phyloP scores from a whole-genome alignment of 805 yeast genomes.

The Sugiyamaella americana region DNA sequence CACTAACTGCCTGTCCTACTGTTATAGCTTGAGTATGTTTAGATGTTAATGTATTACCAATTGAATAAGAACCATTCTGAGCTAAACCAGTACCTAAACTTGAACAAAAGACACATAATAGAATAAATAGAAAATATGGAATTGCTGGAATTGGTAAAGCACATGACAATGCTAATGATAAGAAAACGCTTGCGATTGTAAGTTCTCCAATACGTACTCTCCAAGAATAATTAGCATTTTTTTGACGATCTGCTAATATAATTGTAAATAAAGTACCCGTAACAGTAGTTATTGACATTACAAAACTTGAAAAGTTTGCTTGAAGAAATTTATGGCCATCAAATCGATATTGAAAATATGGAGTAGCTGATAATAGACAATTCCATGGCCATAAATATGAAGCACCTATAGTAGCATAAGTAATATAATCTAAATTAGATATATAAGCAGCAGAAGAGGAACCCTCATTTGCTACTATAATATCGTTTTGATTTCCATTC shows the following conservation, averaged over 20 bases:
- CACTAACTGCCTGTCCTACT: conserved; percentile 94
- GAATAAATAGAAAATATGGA: conserved; percentile 42
- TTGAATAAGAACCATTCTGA: conserved; percentile 87
- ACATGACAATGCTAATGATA: conserved; percentile 46
- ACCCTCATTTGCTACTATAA: background rate
- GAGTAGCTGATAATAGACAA: conserved; percentile 78
- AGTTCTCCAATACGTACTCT: conserved; percentile 58
- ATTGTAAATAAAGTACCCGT: conserved; percentile 55
- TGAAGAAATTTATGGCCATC: conserved; percentile 31
- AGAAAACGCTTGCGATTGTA: conserved; percentile 53
- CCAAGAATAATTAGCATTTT: conserved; percentile 46
- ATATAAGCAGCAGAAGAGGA: background rate
- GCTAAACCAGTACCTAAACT: conserved; percentile 74
- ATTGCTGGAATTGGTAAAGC: conserved; percentile 26
- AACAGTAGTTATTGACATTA: conserved; percentile 81
- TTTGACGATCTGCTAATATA: conserved; percentile 59
- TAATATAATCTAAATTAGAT: conserved; percentile 36
- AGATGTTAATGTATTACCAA: conserved; percentile 70
- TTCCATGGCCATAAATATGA: conserved; percentile 97
- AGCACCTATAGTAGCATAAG: conserved; percentile 66
- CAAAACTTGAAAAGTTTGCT: conserved; percentile 65
- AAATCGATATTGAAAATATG: conserved; percentile 65
- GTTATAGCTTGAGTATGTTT: conserved; percentile 81
- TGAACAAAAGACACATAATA: conserved; percentile 58
- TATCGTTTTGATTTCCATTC: background rate